Evolutionary conservation across 768 basidiomycete species (phyloP), one percentile per base, ranked within the genome.

Genomic region (Rickenella mellea): DNA sequence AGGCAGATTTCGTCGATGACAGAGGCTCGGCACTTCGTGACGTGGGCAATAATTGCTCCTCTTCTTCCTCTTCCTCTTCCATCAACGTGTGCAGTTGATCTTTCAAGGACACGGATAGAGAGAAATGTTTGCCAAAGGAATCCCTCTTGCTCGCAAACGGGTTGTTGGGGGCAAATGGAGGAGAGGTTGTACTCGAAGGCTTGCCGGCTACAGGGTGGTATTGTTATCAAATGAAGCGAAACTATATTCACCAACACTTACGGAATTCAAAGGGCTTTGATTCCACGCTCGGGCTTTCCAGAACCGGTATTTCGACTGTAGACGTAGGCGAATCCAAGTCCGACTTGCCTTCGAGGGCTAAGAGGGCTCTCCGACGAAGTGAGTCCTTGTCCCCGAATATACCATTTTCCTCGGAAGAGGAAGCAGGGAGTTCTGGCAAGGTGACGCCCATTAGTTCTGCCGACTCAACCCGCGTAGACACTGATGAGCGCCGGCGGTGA

Each of bases 1-100:
- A 17, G 9, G 7, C 15, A 14, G 36, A 19, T n/a, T 24, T 25
- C 4, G 43, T 22, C 14, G 21, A 11, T 11, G 40, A 26, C 19
- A 48, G n/a, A 14, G 55, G 40, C 39, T 55, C 44, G 21, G 52
- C 35, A 15, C 46, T 45, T 6, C 57, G 55, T 37, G 57, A 46
- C 32, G 47, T 31, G 21, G 41, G 28, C 19, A 51, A 58, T 1
- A 48, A 43, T 20, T 61, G 60, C 3, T 83, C 83, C 20, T 90
- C 88, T 30, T 89, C 89, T 39, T 92, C 87, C 40, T 90, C 88
- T 43, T 91, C 85, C 54, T 88, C 89, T 53, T 89, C 88, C 25
- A 91, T 64, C 22, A 90, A 68, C 14, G 87, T 89, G 45, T 76
- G 74, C 9, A 90, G 70, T 51, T 81, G 75, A 57, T 89, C 87